Conservation (phyloP, 1,284 basidiomycete genomes). For the Ustilago trichophora region DNA sequence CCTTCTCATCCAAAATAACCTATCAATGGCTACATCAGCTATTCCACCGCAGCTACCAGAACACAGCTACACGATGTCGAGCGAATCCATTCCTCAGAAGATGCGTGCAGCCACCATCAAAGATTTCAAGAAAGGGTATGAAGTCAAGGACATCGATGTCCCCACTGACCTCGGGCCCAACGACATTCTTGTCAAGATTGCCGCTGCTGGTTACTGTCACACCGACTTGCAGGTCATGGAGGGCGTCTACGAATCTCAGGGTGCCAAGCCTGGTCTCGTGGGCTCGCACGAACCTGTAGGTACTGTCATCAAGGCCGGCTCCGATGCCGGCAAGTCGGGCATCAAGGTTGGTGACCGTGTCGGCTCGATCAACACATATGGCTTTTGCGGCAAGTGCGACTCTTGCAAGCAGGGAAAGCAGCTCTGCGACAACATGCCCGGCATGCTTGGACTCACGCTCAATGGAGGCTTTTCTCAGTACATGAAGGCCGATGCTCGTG, state of each 20-base stretch:
- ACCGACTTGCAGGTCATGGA: constrained; percentile 59
- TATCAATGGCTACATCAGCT: no score
- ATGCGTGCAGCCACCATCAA: constrained; percentile 57
- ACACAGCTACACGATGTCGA: constrained; percentile 30
- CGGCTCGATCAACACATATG: constrained; percentile 62
- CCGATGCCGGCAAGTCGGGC: constrained; percentile 26
- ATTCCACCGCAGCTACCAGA: neutral
- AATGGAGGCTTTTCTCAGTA: constrained; percentile 59
- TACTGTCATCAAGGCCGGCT: constrained; percentile 47
- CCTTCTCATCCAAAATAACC: neutral
- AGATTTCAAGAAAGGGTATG: constrained; percentile 53
- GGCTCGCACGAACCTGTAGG: constrained; percentile 59
- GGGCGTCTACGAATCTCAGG: constrained; percentile 50
- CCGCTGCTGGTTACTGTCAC: constrained; percentile 57
- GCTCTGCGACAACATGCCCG: constrained; percentile 56
- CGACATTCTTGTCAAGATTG: constrained; percentile 46
- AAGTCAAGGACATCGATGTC: constrained; percentile 52
- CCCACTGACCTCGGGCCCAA: constrained; percentile 37
- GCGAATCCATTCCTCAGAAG: constrained; percentile 41
- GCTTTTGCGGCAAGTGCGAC: constrained; percentile 57
- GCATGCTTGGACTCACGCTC: constrained; percentile 50
- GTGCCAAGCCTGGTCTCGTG: constrained; percentile 53
- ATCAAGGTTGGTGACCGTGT: constrained; percentile 61
- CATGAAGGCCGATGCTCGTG: constrained; percentile 57
- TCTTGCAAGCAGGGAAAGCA: constrained; percentile 59